A percentile compares a stretch with the other conserved stretches of the same genome.
phyloP scores from a whole-genome alignment of 352 stramenopile species.

The Hyaloperonospora arabidopsidis region DNA sequence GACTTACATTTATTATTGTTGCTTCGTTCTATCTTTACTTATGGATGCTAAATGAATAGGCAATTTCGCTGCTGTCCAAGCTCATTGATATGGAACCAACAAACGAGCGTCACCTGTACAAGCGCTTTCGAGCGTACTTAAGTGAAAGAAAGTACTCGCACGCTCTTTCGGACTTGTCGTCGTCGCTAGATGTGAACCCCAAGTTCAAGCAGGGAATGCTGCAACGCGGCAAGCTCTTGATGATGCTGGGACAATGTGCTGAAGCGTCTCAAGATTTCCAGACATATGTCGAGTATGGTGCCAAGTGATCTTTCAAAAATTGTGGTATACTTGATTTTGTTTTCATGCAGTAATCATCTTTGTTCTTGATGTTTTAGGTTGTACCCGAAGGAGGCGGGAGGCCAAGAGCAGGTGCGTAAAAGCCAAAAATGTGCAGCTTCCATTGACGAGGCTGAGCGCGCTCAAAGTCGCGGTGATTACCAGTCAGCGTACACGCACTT shows the following conservation, averaged over 20 bases:
- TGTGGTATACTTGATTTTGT: background rate
- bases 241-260: constrained; percentile 68
- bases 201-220: constrained; percentile 72
- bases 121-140: constrained; percentile 74
- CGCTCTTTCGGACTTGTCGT: constrained; percentile 60
- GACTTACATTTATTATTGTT: too few relatives aligned
- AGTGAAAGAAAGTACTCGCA: constrained; percentile 75
- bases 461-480: constrained; percentile 64
- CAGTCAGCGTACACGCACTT: constrained; percentile 51
- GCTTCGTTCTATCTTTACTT: too few relatives aligned
- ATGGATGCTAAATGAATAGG: constrained; percentile 20
- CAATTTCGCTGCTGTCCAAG: constrained; percentile 71
- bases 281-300: constrained; percentile 38
- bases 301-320: background rate
- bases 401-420: constrained; percentile 48
- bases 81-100: constrained; percentile 69
- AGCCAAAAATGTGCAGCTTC: constrained; percentile 52
- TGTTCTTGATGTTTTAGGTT: constrained; percentile 20
- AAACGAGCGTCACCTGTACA: constrained; percentile 83
- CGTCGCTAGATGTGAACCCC: constrained; percentile 62
- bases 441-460: constrained; percentile 56
- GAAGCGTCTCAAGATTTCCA: constrained; percentile 57
- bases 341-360: background rate
- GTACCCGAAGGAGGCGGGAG: constrained; percentile 48
- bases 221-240: constrained; percentile 67